Conservation (phyloP, 2,329 filamentous ascomycete genomes). For the Colletotrichum eremochloae region DNA sequence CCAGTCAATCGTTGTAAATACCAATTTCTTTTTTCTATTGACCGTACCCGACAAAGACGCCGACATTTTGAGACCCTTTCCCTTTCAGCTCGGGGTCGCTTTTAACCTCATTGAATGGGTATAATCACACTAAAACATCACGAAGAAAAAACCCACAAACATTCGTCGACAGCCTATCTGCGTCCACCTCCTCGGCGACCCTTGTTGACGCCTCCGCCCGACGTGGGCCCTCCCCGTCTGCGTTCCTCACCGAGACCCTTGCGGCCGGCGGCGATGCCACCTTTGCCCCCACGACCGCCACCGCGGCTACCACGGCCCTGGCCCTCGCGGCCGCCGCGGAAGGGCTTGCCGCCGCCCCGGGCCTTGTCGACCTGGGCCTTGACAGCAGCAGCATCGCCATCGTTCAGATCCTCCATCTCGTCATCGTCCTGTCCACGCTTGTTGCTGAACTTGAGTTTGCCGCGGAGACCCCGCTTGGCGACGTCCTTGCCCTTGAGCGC, state of each 20-base stretch:
- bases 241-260: slow-evolving; percentile 66
- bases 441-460: slow-evolving; percentile 80
- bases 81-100: slow-evolving; percentile 33
- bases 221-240: slow-evolving; percentile 52
- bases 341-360: slow-evolving; percentile 47
- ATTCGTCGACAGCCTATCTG: slow-evolving; percentile 31
- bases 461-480: slow-evolving; percentile 73
- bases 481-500: slow-evolving; percentile 77
- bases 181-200: slow-evolving; percentile 36
- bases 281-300: slow-evolving; percentile 62
- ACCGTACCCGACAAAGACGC: slow-evolving; percentile 33
- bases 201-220: slow-evolving; percentile 39
- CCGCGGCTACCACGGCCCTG: slow-evolving; percentile 50
- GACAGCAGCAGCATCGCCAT: slow-evolving; percentile 64
- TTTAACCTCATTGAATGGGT: slow-evolving; percentile 42
- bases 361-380: slow-evolving; percentile 61
- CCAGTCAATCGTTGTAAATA: slow-evolving; percentile 32
- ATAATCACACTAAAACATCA: slow-evolving; percentile 42
- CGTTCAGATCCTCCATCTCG: slow-evolving; percentile 67
- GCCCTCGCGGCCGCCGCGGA: slow-evolving; percentile 49
- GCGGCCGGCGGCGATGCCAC: slow-evolving; percentile 61
- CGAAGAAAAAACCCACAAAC: slow-evolving; percentile 16
- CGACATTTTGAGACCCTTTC: slow-evolving; percentile 22
- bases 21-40: slow-evolving; percentile 39
- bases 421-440: slow-evolving; percentile 63